Evolutionary conservation across 176 grass and related monocot species (phyloP), one percentile per base, ranked within the genome.

Genomic region (Rhynchospora breviuscula): DNA sequence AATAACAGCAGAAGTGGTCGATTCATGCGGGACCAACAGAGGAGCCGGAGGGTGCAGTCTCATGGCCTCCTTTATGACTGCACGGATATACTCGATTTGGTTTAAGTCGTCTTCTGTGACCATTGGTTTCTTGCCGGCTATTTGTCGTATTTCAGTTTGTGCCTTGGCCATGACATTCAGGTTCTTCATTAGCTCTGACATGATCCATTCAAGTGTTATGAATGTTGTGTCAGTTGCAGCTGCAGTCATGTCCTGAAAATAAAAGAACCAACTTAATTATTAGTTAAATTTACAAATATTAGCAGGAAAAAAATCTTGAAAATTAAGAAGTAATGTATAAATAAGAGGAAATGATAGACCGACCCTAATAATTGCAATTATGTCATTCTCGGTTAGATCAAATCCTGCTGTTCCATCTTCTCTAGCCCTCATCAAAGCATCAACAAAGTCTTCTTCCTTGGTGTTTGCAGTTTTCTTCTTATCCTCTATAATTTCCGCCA

Each of bases 31-130:
- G 10, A 97, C 1, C 7, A 93, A 86, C 6, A 93, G 84, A 19
- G 94, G 94, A n/a, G 78, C 94, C 7, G 91, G 72, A 10, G 84
- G 59, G 83, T 93, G 94, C 21, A 93, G 66, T 12, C 94, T 87
- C 26, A 97, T 85, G 47, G 54, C 65, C 78, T 97, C 94, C 19
- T 97, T 97, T 11, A 93, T 51, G 56, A 90, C 89, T 0, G 89
- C 91, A 59, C 78, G 72, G 0, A 91, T 70, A 48, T 97, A 97
- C 9, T 53, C 62, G 85, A 90, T 93, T 25, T 11, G 61, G 31
- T 10, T 79, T 53, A 85, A 72, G 10, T 90, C 89, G 1, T 84
- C 46, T 26, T 97, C 81, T 15, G 45, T 67, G 76, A 93, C 46
- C 11, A 35, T 6, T 29, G 40, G 49, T 58, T 89, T 76, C 14